Conservation (phyloP, 331 rosid genomes). For the Telfairia occidentalis region DNA sequence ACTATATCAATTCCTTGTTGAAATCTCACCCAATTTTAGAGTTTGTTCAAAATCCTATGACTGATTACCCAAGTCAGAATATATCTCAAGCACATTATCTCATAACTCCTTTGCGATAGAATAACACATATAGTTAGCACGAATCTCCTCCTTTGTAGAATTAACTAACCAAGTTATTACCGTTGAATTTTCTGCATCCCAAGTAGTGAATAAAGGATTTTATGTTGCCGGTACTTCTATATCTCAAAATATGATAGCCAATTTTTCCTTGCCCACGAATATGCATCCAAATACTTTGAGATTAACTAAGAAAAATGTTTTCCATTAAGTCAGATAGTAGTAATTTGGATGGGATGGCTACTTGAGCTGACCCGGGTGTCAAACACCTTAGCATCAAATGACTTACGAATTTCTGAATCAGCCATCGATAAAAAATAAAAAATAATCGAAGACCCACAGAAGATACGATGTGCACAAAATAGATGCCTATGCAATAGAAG, state of each 20-base stretch:
- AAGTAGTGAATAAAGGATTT: not conserved
- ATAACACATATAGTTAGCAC: not conserved
- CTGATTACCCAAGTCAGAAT: not conserved
- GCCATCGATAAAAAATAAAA: too few relatives aligned
- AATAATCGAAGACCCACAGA: too few relatives aligned
- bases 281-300: not conserved
- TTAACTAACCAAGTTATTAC: not conserved
- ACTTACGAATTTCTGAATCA: too few relatives aligned
- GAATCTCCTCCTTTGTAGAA: not conserved
- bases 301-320: not conserved
- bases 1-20: not conserved
- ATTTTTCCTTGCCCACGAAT: not conserved
- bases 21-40: not conserved
- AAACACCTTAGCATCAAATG: too few relatives aligned
- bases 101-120: not conserved
- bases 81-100: not conserved
- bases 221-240: not conserved
- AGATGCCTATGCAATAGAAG: too few relatives aligned
- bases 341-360: not conserved
- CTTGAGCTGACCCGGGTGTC: too few relatives aligned
- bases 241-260: not conserved
- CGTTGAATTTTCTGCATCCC: constrained; percentile 12
- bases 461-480: too few relatives aligned
- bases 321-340: not conserved
- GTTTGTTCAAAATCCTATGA: not conserved